These are phyloP conservation scores for Coemansia sp. DNA, from an alignment of 192 early-diverging fungal species.

Conservation along the genomic window DNA sequence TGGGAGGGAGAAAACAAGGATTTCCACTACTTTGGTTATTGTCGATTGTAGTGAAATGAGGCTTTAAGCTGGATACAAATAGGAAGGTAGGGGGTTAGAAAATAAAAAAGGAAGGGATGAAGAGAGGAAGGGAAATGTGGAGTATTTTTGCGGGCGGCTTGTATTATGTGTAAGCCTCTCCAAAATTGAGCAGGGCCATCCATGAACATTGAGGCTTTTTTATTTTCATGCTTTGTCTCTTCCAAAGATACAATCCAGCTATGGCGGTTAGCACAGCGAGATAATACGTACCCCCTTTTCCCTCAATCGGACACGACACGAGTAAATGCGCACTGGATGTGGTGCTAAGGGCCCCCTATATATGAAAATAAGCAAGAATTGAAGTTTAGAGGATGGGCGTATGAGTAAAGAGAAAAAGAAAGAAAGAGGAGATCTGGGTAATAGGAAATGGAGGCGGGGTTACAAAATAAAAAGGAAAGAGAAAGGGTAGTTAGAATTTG, in stretches of 20 bases:
- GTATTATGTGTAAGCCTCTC: background rate
- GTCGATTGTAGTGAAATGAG: conserved; percentile 3
- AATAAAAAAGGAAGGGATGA: background rate
- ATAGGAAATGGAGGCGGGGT: background rate
- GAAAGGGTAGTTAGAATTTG: conserved; percentile 1
- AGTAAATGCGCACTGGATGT: conserved; percentile 1
- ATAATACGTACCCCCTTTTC: background rate
- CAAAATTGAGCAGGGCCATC: background rate
- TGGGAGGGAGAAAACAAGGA: background rate
- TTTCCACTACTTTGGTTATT: background rate
- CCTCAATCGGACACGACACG: background rate
- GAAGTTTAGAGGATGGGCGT: too few species aligned
- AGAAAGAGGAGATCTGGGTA: background rate
- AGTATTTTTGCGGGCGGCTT: background rate
- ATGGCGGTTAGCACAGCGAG: background rate
- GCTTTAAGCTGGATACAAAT: background rate
- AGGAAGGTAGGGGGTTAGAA: background rate
- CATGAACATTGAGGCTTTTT: background rate
- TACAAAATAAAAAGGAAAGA: background rate
- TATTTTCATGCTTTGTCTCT: background rate
- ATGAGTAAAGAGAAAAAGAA: background rate
- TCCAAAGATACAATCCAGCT: background rate
- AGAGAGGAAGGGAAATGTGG: background rate
- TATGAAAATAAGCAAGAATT: background rate
- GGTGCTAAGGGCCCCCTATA: background rate